Conservation (phyloP, 176 grass and related monocot species). For the Oryza officinalis region DNA sequence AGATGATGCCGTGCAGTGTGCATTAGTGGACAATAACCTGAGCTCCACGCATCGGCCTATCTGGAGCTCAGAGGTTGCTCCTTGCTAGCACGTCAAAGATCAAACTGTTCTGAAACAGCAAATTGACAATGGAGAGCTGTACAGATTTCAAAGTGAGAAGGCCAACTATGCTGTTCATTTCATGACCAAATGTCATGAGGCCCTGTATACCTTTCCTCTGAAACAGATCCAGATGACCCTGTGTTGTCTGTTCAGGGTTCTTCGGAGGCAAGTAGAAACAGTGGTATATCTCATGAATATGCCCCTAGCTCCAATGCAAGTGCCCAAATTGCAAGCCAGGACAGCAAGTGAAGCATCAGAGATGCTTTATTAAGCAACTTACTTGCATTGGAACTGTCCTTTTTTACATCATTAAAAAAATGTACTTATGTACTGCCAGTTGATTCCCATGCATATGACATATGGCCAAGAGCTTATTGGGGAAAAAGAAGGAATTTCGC, state of each 20-base stretch:
- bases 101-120: conserved; percentile 13
- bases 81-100: neutral
- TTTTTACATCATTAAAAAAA: neutral
- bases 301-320: neutral
- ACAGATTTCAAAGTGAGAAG: neutral
- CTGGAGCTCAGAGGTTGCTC: neutral
- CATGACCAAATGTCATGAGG: neutral
- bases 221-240: neutral
- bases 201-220: neutral
- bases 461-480: neutral
- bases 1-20: neutral
- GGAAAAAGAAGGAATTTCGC: neutral
- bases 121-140: neutral
- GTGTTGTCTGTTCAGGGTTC: neutral
- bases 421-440: neutral
- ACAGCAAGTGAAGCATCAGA: neutral
- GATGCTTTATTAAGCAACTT: neutral
- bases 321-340: neutral
- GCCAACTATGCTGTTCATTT: neutral
- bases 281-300: neutral
- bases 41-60: neutral
- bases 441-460: neutral
- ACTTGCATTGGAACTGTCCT: neutral
- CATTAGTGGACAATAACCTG: neutral
- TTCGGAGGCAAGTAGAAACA: neutral